Evolutionary conservation across 148 eudicot genomes (phyloP), one percentile per base, ranked within the genome.

Genomic region (Cornus florida): DNA sequence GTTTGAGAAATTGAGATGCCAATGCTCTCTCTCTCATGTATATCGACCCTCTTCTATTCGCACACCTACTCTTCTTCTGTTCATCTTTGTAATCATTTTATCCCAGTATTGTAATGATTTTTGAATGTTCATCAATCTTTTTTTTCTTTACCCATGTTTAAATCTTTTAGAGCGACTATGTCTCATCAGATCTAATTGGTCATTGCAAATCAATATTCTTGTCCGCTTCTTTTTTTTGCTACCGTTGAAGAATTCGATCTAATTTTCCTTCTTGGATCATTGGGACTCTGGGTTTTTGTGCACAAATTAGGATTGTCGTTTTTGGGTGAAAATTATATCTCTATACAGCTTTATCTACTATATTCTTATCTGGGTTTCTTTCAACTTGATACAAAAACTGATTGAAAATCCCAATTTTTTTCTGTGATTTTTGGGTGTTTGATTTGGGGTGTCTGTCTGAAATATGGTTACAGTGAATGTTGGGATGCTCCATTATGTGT

Each of bases 401-500:
- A 35, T 64, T 24, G n/a, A 73, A 74, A 62, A 82, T 59, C 33
- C 10, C 53, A 64, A 33, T n/a, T 72, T 59, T 75, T 41, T 57
- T 28, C 28, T 28, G 28, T 28, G 28, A 28, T 28, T 28, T 28
- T 28, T 28, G 28, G 43, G 24, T 79, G 65, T 19, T 81, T 66
- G 12, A 31, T 23, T 46, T 53, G 19, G 33, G 69, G 66, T 70
- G 81, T 67, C 64, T 76, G 48, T 31, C 6, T 33, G 10, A 64
- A 80, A 68, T 14, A 96, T 93, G 97, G 99, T 96, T 73, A 78
- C 91, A 33, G 86, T 89, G 33, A 96, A 96, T 76, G 70, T 93
- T 69, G 98, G 99, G 39, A 89, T 91, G 89, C 83, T 96, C 32
- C 96, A 96, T 86, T 92, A 96, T 89, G 95, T 96, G 20, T 78